A percentile compares a stretch with the other conserved stretches of the same genome.
Evolutionary conservation across 345 rosid species (phyloP).

Genomic region (Lepidium africanum): DNA sequence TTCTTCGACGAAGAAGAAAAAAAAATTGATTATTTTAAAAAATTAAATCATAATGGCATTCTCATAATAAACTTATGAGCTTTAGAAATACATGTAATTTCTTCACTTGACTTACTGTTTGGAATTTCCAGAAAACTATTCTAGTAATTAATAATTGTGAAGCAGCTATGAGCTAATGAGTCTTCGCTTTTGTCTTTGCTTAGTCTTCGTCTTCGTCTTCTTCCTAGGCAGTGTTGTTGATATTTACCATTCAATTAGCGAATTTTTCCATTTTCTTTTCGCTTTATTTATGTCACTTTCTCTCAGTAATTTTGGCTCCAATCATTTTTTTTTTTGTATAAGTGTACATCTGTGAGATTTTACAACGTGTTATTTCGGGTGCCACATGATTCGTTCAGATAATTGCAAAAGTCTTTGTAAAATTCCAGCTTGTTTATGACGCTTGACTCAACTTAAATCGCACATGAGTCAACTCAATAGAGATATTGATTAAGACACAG

Average conservation of each 20-base stretch:
- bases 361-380: background rate
- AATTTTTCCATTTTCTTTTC: background rate
- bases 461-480: background rate
- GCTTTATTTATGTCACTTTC: background rate
- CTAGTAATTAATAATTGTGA: too few species aligned
- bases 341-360: background rate
- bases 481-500: background rate
- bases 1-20: too few species aligned
- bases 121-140: too few species aligned
- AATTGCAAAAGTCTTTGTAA: background rate
- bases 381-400: conserved; percentile 12
- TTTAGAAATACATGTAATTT: too few species aligned
- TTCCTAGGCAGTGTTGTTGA: background rate
- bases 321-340: too few species aligned
- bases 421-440: background rate
- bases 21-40: too few species aligned
- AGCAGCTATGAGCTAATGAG: conserved; percentile 8
- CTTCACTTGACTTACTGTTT: too few species aligned
- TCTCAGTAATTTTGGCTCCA: background rate
- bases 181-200: background rate
- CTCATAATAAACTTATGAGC: too few species aligned
- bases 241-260: background rate
- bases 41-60: too few species aligned
- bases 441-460: background rate
- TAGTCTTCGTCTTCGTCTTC: background rate